Evolutionary conservation across 371 early-diverging fungal species (phyloP), one percentile per base, ranked within the genome.

Genomic region (Mucor lusitanicus): DNA sequence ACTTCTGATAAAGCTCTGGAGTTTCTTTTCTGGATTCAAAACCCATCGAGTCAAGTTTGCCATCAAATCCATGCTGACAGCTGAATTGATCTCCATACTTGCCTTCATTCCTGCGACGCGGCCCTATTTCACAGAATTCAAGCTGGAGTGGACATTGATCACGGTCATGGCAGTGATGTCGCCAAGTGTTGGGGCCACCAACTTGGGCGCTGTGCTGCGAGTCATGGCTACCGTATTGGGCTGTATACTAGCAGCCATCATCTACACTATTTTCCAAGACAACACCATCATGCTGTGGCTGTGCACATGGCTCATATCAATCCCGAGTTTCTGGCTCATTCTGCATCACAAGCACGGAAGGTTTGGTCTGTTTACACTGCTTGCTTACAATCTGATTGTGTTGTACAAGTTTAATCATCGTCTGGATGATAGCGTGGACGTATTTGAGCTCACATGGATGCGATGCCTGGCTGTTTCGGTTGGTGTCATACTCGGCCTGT

Each of bases 131-230:
- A 81, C 82, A 30, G 74, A 79, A 42, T 90, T 83, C 61, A 86
- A 92, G 28, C 84, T 90, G 71, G 92, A 93, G 64, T 94, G 95
- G 95, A 84, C 90, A 11, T 71, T 91, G 19, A 90, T 91, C 55
- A 88, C 95, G 12, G 88, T 89, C 3, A 82, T 91, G 65, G 91
- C 91, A 2, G 89, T 94, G 21, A 91, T 95, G 92, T 90, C 90
- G 5, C 94, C 94, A 5, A 93, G 94, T 0, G 91, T 92, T 0
- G 95, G 95, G 13, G 92, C 90, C 4, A 88, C 94, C 1, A 91
- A 91, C 59, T 61, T 88, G 2, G 85, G 88, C 6, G 91, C 90
- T 25, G 59, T 92, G 2, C 89, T 91, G 71, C 89, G 93, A 13
- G 80, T 92, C 2, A 75, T 90, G 27, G 91, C 94, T 13, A 95